Evolutionary conservation across 768 basidiomycete genomes (phyloP), one percentile per base, ranked within the genome.

Genomic region (Cubamyces sp.): DNA sequence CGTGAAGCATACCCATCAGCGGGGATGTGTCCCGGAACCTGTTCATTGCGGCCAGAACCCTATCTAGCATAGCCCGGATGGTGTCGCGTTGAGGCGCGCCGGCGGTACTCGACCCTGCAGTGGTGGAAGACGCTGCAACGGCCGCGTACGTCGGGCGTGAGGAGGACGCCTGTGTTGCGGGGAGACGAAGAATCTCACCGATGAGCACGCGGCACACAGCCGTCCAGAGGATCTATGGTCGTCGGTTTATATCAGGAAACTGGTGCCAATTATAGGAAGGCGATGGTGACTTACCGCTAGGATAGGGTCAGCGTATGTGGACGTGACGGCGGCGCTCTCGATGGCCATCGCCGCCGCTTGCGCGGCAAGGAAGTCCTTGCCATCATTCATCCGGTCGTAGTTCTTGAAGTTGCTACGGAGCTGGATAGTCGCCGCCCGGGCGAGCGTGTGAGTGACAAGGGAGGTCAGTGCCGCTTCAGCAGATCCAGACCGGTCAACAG

Each of bases 391-490:
- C 26, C 61, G 57, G 43, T 73, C 72, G 5, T 76, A 69, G 60
- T 80, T 79, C 8, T 78, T 74, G 66, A 83, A 84, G 6, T 77
- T 75, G 60, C 76, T 76, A 52, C 84, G 82, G 23, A 86, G 77
- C 68, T 82, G 82, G 67, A 85, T 83, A 3, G 76, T 76, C 37
- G 84, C 82, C 1, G 78, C 78, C 34, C 82, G 76, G 18, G 79
- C 75, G 19, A 86, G 73, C 25, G 81, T 77, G 66, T 83, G 83
- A 2, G 78, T 79, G 34, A 85, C 71, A 25, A 82, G 60, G 21
- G 42, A 54, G 57, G 61, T 48, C 54, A 54, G 51, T 41, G 62
- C 54, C 25, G 57, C 41, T 34, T 53, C 56, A 43, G 49, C 37
- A 47, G 39, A 43, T 11, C 49, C 43, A 19, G 54, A 26, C 54